A percentile compares a stretch with the other conserved stretches of the same genome.
phyloP scores from a whole-genome alignment of 2,329 filamentous ascomycete genomes.

The Xylariales sp. region DNA sequence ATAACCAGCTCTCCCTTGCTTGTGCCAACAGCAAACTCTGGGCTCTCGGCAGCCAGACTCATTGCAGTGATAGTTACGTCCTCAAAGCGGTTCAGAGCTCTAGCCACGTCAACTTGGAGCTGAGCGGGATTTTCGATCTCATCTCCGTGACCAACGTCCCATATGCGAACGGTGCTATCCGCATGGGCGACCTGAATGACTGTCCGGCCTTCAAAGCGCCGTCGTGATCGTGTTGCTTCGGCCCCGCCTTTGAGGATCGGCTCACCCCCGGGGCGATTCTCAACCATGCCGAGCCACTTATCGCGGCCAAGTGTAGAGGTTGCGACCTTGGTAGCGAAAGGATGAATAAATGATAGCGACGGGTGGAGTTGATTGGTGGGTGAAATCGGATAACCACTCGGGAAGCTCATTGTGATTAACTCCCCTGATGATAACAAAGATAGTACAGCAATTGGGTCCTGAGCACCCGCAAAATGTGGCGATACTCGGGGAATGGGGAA shows the following conservation, averaged over 20 bases:
- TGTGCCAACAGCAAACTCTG: conserved; percentile 86
- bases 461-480: conserved; percentile 86
- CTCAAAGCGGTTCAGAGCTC: conserved; percentile 82
- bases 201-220: conserved; percentile 84
- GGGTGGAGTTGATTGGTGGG: conserved; percentile 94
- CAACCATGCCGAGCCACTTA: conserved; percentile 91
- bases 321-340: conserved; percentile 80
- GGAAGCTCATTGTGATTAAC: conserved; percentile 89
- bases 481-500: conserved; percentile 84
- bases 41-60: conserved; percentile 82
- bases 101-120: conserved; percentile 87
- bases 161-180: conserved; percentile 90
- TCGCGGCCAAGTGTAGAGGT: conserved; percentile 81
- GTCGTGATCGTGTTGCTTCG: conserved; percentile 74
- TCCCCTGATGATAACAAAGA: conserved; percentile 86
- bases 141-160: conserved; percentile 92
- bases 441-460: conserved; percentile 90
- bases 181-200: conserved; percentile 88
- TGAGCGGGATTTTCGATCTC: conserved; percentile 88
- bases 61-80: conserved; percentile 82
- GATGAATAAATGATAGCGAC: conserved; percentile 88
- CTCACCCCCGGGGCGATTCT: conserved; percentile 82
- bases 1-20: conserved; percentile 85
- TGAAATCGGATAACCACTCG: conserved; percentile 88
- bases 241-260: conserved; percentile 82